These are phyloP conservation scores for Syzygium grande DNA, from an alignment of 345 rosid species.

Conservation along the genomic window DNA sequence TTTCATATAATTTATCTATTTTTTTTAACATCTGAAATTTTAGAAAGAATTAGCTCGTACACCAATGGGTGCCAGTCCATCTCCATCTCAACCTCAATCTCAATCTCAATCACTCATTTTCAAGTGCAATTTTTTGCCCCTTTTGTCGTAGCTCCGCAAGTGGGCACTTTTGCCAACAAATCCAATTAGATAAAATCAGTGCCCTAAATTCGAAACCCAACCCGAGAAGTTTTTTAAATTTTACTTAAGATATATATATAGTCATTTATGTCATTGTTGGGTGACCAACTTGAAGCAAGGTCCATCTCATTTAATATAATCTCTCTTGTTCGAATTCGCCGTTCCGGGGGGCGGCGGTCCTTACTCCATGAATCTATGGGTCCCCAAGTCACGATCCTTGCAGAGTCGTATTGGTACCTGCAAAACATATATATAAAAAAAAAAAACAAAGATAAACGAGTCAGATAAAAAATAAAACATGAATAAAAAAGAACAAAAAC, in stretches of 20 bases:
- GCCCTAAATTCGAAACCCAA: background rate
- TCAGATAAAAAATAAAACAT: background rate
- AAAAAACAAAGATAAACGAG: background rate
- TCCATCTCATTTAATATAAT: background rate
- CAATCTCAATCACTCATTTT: background rate
- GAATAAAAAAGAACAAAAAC: background rate
- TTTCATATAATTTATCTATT: background rate
- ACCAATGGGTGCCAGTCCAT: background rate
- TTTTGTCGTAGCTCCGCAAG: no score
- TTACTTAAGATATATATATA: background rate
- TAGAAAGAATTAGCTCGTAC: background rate
- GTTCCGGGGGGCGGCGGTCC: background rate
- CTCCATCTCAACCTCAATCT: background rate
- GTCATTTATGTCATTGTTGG: background rate
- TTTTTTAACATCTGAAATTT: no score
- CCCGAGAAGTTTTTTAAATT: accelerated
- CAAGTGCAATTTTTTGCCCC: background rate
- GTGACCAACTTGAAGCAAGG: background rate
- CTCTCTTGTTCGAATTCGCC: no score
- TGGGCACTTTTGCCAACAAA: no score
- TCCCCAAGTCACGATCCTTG: background rate
- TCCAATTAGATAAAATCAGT: background rate
- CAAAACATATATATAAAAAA: background rate
- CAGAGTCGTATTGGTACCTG: background rate
- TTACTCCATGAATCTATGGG: background rate